These are phyloP conservation scores for Uronychia setigera DNA, from an alignment of 73 alveolate genomes.

Conservation along the genomic window DNA sequence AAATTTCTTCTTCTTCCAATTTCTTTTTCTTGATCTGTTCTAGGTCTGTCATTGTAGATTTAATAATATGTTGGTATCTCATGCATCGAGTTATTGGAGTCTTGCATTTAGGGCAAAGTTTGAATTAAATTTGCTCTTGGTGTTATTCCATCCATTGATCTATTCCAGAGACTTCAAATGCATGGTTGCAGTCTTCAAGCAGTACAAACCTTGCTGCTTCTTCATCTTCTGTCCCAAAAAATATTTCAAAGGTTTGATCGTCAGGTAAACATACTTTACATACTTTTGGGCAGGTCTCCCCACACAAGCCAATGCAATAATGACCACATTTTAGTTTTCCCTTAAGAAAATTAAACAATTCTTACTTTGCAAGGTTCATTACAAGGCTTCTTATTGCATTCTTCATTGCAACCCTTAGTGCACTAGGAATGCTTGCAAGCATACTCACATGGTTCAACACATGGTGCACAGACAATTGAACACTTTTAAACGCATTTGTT, in stretches of 20 bases:
- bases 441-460: constrained; percentile 70
- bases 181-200: constrained; percentile 74
- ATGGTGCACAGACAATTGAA: constrained; percentile 64
- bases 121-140: constrained; percentile 37
- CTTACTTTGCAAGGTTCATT: constrained; percentile 52
- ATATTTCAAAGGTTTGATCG: constrained; percentile 68
- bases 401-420: constrained; percentile 62
- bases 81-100: constrained; percentile 27
- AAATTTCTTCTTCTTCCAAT: background rate
- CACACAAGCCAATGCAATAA: constrained; percentile 85
- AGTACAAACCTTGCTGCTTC: constrained; percentile 70
- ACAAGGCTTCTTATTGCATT: constrained; percentile 71
- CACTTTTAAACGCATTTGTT: constrained; percentile 68
- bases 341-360: too few relatives aligned
- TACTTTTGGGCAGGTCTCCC: constrained; percentile 83
- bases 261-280: constrained; percentile 71
- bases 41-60: constrained; percentile 1
- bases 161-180: constrained; percentile 65
- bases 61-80: constrained; percentile 25
- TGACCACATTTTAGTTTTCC: constrained; percentile 67
- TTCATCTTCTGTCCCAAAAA: constrained; percentile 80
- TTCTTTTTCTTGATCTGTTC: constrained; percentile 16
- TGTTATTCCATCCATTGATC: constrained; percentile 52
- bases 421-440: constrained; percentile 74
- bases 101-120: constrained; percentile 80